A percentile compares a stretch with the other conserved stretches of the same genome.
phyloP scores from a whole-genome alignment of 768 basidiomycete species.

The Russula earlei region DNA sequence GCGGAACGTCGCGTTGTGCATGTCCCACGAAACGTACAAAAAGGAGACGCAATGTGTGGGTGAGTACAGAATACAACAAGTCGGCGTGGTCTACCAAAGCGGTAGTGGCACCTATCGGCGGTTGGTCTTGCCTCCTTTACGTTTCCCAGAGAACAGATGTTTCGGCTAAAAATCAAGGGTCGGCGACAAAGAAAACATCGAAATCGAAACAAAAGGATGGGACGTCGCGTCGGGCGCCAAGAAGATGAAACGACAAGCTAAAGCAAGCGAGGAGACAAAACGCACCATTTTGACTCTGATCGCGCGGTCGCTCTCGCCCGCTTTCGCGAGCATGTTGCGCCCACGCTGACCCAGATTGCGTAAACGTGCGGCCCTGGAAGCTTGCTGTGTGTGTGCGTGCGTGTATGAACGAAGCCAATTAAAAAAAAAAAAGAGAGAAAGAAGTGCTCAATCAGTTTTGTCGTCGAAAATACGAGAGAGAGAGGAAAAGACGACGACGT shows the following conservation, averaged over 20 bases:
- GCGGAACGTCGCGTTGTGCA: too few relatives aligned
- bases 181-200: too few relatives aligned
- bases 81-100: background rate
- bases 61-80: background rate
- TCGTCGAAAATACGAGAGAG: background rate
- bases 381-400: constrained; percentile 51
- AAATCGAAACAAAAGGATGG: constrained; percentile 1
- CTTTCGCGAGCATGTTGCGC: constrained; percentile 82
- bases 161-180: constrained; percentile 62
- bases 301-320: constrained; percentile 80
- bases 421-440: constrained; percentile 2
- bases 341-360: constrained; percentile 81
- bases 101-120: constrained; percentile 43
- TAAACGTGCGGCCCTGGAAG: constrained; percentile 65
- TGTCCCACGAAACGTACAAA: too few relatives aligned
- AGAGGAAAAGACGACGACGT: constrained; percentile 22
- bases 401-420: background rate
- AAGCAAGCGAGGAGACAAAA: background rate
- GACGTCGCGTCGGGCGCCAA: background rate
- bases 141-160: constrained; percentile 78
- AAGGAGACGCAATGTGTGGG: background rate
- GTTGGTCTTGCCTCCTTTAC: constrained; percentile 75
- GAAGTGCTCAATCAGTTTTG: background rate
- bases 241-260: background rate
- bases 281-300: constrained; percentile 78